Percentiles rank a stretch among this genome's conserved stretches.
phyloP scores from a whole-genome alignment of 2,329 filamentous ascomycete species.

The Pseudocercospora pini-densiflorae region DNA sequence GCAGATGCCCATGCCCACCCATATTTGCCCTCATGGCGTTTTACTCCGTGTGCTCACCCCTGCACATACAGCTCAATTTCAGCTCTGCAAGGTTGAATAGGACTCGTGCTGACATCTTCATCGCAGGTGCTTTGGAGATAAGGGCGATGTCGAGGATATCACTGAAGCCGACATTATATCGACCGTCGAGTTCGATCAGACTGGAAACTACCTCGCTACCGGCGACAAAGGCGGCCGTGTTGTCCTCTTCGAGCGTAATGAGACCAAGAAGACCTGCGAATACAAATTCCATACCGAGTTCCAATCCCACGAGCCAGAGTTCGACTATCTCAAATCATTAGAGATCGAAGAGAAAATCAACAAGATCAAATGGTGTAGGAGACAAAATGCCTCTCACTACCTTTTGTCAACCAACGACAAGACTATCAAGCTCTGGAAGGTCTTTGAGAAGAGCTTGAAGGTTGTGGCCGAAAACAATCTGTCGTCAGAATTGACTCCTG shows the following conservation, averaged over 20 bases:
- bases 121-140: conserved; percentile 95
- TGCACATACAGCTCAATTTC: not conserved
- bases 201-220: conserved; percentile 87
- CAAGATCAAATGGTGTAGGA: conserved; percentile 99
- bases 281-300: conserved; percentile 99
- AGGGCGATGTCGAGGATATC: conserved; percentile 98
- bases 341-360: conserved; percentile 99
- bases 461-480: conserved; percentile 99
- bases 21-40: conserved; percentile 22
- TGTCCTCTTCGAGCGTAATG: conserved; percentile 88
- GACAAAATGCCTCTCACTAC: conserved; percentile 98
- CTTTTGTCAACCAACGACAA: conserved; percentile 99
- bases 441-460: conserved; percentile 99
- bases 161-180: conserved; percentile 96
- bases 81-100: not conserved
- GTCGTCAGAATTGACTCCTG: conserved; percentile 88
- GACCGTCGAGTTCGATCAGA: conserved; percentile 89
- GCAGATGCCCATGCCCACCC: conserved; percentile 4
- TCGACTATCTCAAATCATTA: conserved; percentile 98
- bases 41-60: conserved; percentile 26
- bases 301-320: conserved; percentile 98
- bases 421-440: conserved; percentile 99
- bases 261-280: conserved; percentile 99
- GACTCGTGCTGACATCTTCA: conserved; percentile 31
- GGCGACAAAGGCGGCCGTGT: conserved; percentile 87